These are phyloP conservation scores for Apophysomyces elegans DNA, from an alignment of 371 early-diverging fungal genomes.

Conservation along the genomic window DNA sequence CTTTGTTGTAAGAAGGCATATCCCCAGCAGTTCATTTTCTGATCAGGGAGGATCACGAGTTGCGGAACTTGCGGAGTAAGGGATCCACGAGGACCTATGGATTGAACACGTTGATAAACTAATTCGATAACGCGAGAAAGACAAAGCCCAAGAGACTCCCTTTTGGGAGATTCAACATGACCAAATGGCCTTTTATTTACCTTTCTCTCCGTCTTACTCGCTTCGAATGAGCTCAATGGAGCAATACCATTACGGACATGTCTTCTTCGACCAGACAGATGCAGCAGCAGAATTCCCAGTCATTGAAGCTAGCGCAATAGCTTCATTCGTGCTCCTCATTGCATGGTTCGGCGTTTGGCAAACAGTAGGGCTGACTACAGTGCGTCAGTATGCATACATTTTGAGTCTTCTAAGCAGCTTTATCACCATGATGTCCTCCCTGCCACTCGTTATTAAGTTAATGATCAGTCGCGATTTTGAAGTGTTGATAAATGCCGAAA, in stretches of 20 bases:
- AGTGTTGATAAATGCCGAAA: constrained; percentile 19
- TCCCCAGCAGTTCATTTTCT: not conserved
- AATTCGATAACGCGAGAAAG: not conserved
- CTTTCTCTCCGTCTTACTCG: not conserved
- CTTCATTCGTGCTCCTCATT: constrained; percentile 17
- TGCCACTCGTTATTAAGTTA: constrained; percentile 35
- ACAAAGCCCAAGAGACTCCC: not conserved
- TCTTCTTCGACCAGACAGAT: too few relatives aligned
- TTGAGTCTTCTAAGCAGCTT: constrained; percentile 40
- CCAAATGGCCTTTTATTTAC: too few relatives aligned
- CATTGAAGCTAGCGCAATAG: not conserved
- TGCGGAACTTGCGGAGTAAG: constrained; percentile 2
- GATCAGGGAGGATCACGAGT: constrained; percentile 9
- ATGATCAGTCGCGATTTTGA: constrained; percentile 19
- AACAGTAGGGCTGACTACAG: constrained; percentile 19
- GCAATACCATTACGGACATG: not conserved
- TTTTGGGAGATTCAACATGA: not conserved
- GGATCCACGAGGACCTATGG: constrained; percentile 3
- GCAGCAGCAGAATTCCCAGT: not conserved
- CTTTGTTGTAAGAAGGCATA: too few relatives aligned
- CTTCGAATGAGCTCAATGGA: not conserved
- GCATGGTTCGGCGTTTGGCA: constrained; percentile 24
- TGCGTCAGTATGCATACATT: constrained; percentile 41
- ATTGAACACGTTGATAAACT: constrained; percentile 3
- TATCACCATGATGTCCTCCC: constrained; percentile 28